phyloP scores from a whole-genome alignment of 225 moss, liverwort and hornwort species.

The Climacium dendroides region DNA sequence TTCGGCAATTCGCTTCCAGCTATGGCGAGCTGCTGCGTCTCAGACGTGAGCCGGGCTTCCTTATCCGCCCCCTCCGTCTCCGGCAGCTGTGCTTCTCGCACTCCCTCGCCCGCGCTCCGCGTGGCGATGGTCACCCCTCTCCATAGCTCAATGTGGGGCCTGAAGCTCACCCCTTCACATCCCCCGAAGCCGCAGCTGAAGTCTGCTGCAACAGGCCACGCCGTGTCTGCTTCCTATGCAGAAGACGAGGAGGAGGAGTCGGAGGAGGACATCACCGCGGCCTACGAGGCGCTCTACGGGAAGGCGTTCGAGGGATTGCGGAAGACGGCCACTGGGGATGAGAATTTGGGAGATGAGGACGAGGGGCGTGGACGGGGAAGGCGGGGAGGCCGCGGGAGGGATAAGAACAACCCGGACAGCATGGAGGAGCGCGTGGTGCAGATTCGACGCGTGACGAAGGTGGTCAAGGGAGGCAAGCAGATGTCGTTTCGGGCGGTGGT shows the following conservation, averaged over 20 bases:
- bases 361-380: constrained; percentile 10
- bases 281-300: constrained; percentile 82
- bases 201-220: background rate
- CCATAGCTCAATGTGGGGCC: constrained; percentile 54
- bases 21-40: constrained; percentile 3
- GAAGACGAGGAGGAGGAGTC: constrained; percentile 71
- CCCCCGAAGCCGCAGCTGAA: background rate
- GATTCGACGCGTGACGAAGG: constrained; percentile 95
- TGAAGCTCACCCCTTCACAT: constrained; percentile 1
- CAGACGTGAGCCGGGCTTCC: background rate
- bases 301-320: constrained; percentile 66
- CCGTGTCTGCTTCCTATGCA: constrained; percentile 1
- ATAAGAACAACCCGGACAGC: constrained; percentile 9
- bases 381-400: constrained; percentile 18
- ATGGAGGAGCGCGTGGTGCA: constrained; percentile 98
- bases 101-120: background rate
- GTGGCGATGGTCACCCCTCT: background rate
- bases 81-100: background rate
- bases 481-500: constrained; percentile 95
- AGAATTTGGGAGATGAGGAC: constrained; percentile 23
- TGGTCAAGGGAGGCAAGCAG: constrained; percentile 99
- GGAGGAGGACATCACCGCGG: constrained; percentile 77
- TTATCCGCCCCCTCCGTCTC: constrained; percentile 1
- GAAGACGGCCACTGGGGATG: background rate
- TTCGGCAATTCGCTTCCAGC: background rate